Evolutionary conservation across 768 basidiomycete species (phyloP), one percentile per base, ranked within the genome.

Genomic region (Thelephora aurantiotincta): DNA sequence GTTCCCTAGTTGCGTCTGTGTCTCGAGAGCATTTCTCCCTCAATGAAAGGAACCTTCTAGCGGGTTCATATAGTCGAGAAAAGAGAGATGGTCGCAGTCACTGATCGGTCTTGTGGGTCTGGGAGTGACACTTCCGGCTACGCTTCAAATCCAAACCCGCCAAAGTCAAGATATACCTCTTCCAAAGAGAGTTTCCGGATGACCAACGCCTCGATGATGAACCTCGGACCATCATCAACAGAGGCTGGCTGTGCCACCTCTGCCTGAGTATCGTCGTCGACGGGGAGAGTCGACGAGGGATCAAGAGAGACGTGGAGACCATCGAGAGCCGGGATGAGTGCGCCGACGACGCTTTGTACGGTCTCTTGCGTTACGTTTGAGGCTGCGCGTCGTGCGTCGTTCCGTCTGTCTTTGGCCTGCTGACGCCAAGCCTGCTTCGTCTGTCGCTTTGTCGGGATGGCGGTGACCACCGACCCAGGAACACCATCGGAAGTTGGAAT

Each of bases 181-280:
- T 83, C 82, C 2, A 80, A 55, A 14, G 80, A 78, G 64, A 88
- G 67, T 60, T 89, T 85, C 42, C 83, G 72, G 16, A 88, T 77
- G 2, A 91, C 79, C 26, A 90, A 68, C 2, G 77, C 87, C 59
- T 91, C 86, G 9, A 88, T 84, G 43, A 89, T 88, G 3, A 81
- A 65, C n/a, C 82, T 67, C 30, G 74, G 70, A 44, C 71, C 69
- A 18, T 51, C 33, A 43, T 43, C 26, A 16, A 35, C 23, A 6
- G 48, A 12, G 16, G 47, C 11, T 19, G 33, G 12, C 5, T 50
- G 46, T 22, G 45, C 22, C 43, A 11, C 36, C 14, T 37, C 38
- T 4, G 11, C 22, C 38, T 16, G 22, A 18, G 46, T 38, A 13
- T 30, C 46, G 33, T 51, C 47, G n/a, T 38, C 22, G 6, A 11